Percentiles rank a stretch among this genome's conserved stretches.
phyloP scores from a whole-genome alignment of 371 early-diverging fungal genomes.

The Actinomucor elegans region DNA sequence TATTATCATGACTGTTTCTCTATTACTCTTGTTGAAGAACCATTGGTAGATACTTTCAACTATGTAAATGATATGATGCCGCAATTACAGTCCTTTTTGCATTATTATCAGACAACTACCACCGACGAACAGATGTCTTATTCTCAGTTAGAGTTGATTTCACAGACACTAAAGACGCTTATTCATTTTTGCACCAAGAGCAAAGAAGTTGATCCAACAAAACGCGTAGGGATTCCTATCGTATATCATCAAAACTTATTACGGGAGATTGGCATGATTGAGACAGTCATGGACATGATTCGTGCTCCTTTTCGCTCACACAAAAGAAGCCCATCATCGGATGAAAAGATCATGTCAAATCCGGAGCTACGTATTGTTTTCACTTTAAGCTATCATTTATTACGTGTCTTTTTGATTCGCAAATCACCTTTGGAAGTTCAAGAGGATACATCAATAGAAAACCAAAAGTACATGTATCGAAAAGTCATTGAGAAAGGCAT shows the following conservation, averaged over 20 bases:
- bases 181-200: conserved; percentile 55
- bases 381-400: conserved; percentile 26
- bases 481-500: conserved; percentile 25
- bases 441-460: conserved; percentile 7
- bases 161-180: conserved; percentile 26
- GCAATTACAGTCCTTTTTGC: conserved; percentile 27
- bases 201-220: conserved; percentile 34
- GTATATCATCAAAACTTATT: conserved; percentile 50
- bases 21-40: conserved; percentile 30
- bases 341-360: conserved; percentile 9
- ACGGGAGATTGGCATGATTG: conserved; percentile 51
- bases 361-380: conserved; percentile 18
- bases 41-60: conserved; percentile 32
- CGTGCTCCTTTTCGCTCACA: conserved; percentile 42
- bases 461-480: conserved; percentile 22
- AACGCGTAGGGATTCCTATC: conserved; percentile 46
- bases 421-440: conserved; percentile 11
- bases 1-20: conserved; percentile 48
- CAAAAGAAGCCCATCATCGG: too few species aligned
- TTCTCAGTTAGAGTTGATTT: background rate
- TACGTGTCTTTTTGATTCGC: conserved; percentile 32
- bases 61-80: conserved; percentile 38
- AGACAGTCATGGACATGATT: conserved; percentile 42
- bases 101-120: too few species aligned
- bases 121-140: too few species aligned